Conservation (phyloP, 164 flowering plant species). For the Taxillus chinensis region DNA sequence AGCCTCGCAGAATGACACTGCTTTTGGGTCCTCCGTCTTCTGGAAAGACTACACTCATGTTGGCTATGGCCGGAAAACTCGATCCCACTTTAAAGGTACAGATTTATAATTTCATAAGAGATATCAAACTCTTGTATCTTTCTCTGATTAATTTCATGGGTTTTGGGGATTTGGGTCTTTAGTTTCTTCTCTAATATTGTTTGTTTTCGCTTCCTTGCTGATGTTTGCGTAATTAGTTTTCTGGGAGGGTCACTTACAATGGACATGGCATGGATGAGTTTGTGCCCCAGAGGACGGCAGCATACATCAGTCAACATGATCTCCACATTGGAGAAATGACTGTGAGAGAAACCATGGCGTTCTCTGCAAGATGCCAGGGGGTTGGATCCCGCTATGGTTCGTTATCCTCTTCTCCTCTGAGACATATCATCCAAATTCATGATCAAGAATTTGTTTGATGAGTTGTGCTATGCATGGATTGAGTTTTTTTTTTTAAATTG, state of each 20-base stretch:
- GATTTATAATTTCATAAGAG: neutral
- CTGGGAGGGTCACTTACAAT: constrained; percentile 59
- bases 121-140: neutral
- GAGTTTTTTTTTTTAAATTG: neutral
- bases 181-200: neutral
- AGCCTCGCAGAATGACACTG: constrained; percentile 10
- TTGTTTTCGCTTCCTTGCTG: neutral
- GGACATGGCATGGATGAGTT: constrained; percentile 63
- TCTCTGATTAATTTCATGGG: neutral
- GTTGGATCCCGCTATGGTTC: constrained; percentile 48
- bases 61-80: constrained; percentile 45
- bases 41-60: constrained; percentile 40
- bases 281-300: constrained; percentile 57
- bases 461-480: neutral
- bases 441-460: neutral
- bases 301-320: constrained; percentile 59
- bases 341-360: constrained; percentile 48
- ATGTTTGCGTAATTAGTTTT: constrained; percentile 18
- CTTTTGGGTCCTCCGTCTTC: constrained; percentile 48
- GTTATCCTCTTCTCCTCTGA: constrained; percentile 4
- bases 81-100: constrained; percentile 27
- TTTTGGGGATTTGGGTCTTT: neutral
- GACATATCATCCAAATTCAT: neutral
- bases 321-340: constrained; percentile 56
- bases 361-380: constrained; percentile 61